A percentile compares a stretch with the other conserved stretches of the same genome.
These are phyloP conservation scores for Cadophora luteo-olivacea DNA, from an alignment of 2,329 filamentous ascomycete species.

Conservation along the genomic window DNA sequence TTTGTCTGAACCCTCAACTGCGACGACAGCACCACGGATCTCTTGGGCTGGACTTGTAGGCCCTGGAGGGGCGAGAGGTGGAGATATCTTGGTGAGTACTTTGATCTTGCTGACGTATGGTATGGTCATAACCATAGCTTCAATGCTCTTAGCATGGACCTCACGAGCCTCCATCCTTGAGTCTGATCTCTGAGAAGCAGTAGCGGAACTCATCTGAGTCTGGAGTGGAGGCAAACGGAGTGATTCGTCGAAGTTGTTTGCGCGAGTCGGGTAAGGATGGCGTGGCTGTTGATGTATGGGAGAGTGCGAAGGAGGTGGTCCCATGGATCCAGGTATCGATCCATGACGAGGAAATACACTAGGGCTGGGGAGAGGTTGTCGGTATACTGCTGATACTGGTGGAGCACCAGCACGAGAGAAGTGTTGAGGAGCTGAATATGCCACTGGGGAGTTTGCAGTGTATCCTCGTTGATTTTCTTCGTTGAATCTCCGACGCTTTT, in stretches of 20 bases:
- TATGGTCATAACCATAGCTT: constrained; percentile 78
- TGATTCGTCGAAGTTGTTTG: constrained; percentile 43
- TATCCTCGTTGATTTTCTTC: constrained; percentile 49
- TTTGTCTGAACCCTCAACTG: constrained; percentile 76
- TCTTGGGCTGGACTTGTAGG: constrained; percentile 47
- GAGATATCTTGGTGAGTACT: constrained; percentile 77
- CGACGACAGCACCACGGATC: constrained; percentile 79
- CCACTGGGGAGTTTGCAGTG: constrained; percentile 47
- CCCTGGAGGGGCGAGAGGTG: constrained; percentile 59
- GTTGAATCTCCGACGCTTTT: constrained; percentile 68
- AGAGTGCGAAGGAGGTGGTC: constrained; percentile 40
- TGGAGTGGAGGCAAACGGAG: constrained; percentile 45
- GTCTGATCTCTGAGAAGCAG: constrained; percentile 47
- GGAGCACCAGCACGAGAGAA: constrained; percentile 36
- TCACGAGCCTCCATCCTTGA: constrained; percentile 42
- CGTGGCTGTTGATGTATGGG: constrained; percentile 38
- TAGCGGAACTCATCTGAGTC: constrained; percentile 44
- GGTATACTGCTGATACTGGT: constrained; percentile 45
- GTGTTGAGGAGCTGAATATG: constrained; percentile 39
- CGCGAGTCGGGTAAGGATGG: constrained; percentile 37
- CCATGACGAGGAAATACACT: constrained; percentile 30
- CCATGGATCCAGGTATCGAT: constrained; percentile 37
- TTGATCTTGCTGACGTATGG: constrained; percentile 78
- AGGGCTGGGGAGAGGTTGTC: constrained; percentile 47
- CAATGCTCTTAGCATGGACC: constrained; percentile 56